Base-by-base conservation (phyloP, 306 rosid genomes). In the Corylus americana region DNA sequence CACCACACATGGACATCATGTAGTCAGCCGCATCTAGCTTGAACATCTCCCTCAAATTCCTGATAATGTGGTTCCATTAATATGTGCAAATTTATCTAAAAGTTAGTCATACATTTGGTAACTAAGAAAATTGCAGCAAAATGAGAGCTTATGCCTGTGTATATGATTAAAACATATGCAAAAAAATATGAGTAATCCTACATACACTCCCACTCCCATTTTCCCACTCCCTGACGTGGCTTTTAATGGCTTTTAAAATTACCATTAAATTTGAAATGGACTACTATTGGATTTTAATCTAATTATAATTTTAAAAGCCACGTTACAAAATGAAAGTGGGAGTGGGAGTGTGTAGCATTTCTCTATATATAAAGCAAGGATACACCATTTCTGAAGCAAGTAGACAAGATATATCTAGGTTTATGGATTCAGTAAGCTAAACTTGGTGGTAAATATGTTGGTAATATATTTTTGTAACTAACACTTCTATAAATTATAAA, bases 21-120 rank as follows among this genome's bases (percentile, higher is more conserved):
- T 96, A 96, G 74, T 91, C 98, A 39, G 99, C 98, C 18, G 99
- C 96, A 86, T 96, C 97, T 83, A 96, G 88, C 80, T 93, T 96
- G 90, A 96, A 96, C 99, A 96, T 91, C 88, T 89, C 98, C 86
- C 98, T 89, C 95, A 96, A 85, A 89, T 96, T 96, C 97, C 99
- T 96, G 88, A 70, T 87, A 87, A 76, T 71, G 12, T 53, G 47
- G 45, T 25, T 73, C 72, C 63, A 78, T 42, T 71, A 57, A 45
- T 53, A 74, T 12, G 77, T 35, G 71, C 55, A 71, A 66, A 57
- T 77, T 74, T 73, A 75, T 77, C 67, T 69, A 42, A 42, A 42
- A 42, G 6, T 6, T 42, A 42, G 45, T 42, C 45, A 42, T 27
- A 22, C 25, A 8, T 25, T 59, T 59, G 4, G 29, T 25, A 59